Evolutionary conservation across 192 early-diverging fungal species (phyloP).

Genomic region (Chytriomyces hyalinus): DNA sequence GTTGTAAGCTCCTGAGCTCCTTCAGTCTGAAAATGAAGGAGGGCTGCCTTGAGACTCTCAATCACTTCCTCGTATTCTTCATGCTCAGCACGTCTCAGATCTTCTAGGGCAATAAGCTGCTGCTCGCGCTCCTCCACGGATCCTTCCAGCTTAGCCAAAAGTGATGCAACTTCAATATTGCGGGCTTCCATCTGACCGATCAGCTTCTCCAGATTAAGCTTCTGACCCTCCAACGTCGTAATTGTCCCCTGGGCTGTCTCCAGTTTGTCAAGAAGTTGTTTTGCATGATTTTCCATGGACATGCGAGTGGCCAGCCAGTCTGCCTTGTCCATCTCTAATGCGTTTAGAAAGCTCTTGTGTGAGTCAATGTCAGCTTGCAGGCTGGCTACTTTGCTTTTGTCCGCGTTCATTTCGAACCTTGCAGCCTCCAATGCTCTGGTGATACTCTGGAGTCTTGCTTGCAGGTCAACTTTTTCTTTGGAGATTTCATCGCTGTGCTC

Average conservation of each 20-base stretch:
- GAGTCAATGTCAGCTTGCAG: not conserved
- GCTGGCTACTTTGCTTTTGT: not conserved
- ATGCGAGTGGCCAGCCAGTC: not conserved
- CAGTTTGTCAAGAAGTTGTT: not conserved
- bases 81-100: not conserved
- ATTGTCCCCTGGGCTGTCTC: not conserved
- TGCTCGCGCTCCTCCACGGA: conserved; percentile 16
- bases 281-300: not conserved
- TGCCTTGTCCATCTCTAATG: conserved; percentile 9
- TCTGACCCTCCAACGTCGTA: not conserved
- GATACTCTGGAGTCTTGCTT: not conserved
- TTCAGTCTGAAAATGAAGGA: conserved; percentile 17
- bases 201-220: not conserved
- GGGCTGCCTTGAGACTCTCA: conserved; percentile 9
- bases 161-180: not conserved
- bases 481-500: not conserved
- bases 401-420: conserved; percentile 5
- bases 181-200: not conserved
- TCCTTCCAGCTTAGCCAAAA: conserved; percentile 5
- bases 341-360: not conserved
- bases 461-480: not conserved
- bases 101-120: not conserved
- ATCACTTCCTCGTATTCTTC: conserved; percentile 26
- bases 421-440: conserved; percentile 3
- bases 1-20: not conserved